Base-by-base conservation (phyloP, 768 basidiomycete species). In the Tricholoma bakamatsutake region DNA sequence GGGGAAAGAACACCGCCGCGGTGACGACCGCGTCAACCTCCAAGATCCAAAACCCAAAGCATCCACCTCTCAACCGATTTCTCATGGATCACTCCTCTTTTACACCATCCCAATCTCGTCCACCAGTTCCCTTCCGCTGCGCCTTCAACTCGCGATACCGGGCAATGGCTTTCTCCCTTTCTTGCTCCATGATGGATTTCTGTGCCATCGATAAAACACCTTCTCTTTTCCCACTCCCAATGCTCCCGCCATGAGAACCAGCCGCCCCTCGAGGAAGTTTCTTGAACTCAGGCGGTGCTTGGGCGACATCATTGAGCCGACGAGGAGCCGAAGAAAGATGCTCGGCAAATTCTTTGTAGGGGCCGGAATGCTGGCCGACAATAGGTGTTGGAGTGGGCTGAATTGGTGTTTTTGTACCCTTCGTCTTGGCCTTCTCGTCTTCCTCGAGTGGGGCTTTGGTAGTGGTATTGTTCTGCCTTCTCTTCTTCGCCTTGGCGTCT, bases 171-270 rank as follows among this genome's bases (percentile, higher is more conserved):
- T 79, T 84, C 61, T 87, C 84, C 59, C 90, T 76, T 67, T 91
- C 89, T 52, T 76, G 74, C 62, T 87, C 87, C 80, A 93, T 83
- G 83, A 88, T 83, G 5, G 76, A 75, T 65, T 82, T 84, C 71
- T 90, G 88, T 12, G 85, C 83, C 80, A 90, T 84, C 28, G 85
- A 86, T 30, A 91, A 60, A 7, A 88, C 76, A 2, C 77, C 78
- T 9, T 79, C 71, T 37, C 59, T 64, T 62, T 75, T 71, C 56
- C 63, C 63, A 45, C 62, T 58, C 39, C 62, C 63, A 33, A 61
- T 58, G 10, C 58, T 57, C 4, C 59, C n/a, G n/a, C n/a, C 43
- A 0, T 57, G 50, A 50, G 63, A 48, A 45, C 62, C 59, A 2
- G 58, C 61, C 11, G 70, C 77, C 28, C 80, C 76, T 18, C 83